Percentiles rank a stretch among this genome's conserved stretches.
phyloP scores from a whole-genome alignment of 2,329 filamentous ascomycete genomes.

The Trichophyton schoenleinii region DNA sequence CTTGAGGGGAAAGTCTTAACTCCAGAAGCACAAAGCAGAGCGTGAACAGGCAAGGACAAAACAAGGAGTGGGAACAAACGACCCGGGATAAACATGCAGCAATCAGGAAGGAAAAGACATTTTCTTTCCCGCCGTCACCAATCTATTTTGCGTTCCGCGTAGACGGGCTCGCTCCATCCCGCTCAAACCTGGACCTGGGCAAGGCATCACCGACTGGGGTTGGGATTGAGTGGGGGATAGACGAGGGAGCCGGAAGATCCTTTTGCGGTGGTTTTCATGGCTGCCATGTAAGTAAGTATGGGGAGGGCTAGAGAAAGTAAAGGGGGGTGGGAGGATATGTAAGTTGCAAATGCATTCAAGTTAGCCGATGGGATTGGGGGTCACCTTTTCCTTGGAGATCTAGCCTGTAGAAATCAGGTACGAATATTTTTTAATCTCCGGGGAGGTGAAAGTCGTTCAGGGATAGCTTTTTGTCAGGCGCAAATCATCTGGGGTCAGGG shows the following conservation, averaged over 20 bases:
- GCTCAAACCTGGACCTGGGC: background rate
- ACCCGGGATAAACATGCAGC: background rate
- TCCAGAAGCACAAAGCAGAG: background rate
- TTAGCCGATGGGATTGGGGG: background rate
- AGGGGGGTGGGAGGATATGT: too few species aligned
- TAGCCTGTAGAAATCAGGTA: background rate
- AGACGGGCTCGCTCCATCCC: slow-evolving; percentile 1
- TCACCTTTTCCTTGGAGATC: background rate
- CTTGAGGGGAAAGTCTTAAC: background rate
- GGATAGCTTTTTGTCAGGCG: background rate
- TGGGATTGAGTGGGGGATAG: background rate
- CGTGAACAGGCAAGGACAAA: background rate
- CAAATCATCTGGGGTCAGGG: background rate
- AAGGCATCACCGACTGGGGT: background rate
- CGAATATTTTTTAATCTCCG: slow-evolving; percentile 5
- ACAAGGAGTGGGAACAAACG: background rate
- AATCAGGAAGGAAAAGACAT: background rate
- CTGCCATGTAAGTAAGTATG: too few species aligned
- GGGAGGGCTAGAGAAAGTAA: too few species aligned
- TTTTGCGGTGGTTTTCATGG: too few species aligned
- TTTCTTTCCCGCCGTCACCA: background rate
- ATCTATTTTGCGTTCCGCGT: slow-evolving; percentile 1
- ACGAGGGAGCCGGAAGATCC: background rate
- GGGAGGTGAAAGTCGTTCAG: background rate
- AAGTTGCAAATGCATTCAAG: background rate